phyloP scores from a whole-genome alignment of 768 basidiomycete species.

The Tulasnella sp. region DNA sequence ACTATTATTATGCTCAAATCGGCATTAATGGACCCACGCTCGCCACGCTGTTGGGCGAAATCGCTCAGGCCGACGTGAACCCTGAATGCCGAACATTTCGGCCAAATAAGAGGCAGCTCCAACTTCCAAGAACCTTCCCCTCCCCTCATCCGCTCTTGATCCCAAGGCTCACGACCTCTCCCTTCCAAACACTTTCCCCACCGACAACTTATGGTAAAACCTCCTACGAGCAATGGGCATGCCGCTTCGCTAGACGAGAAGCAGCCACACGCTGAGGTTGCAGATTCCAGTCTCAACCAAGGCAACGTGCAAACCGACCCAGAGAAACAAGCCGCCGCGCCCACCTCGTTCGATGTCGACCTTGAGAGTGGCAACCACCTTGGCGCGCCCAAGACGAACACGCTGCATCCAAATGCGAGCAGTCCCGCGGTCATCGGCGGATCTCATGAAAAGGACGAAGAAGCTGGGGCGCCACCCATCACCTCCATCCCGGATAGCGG shows the following conservation, averaged over 20 bases:
- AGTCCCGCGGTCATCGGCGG: slow-evolving; percentile 19
- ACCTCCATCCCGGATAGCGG: neutral
- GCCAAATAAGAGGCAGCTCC: neutral
- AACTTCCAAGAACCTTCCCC: neutral
- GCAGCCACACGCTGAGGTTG: neutral
- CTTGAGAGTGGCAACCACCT: slow-evolving; percentile 14
- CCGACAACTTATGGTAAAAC: neutral
- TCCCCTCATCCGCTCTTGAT: neutral
- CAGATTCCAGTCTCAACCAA: neutral
- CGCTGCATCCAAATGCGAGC: slow-evolving; percentile 24
- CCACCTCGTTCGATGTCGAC: slow-evolving; percentile 12
- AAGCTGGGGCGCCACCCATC: neutral
- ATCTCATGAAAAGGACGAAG: neutral
- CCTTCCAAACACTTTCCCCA: neutral
- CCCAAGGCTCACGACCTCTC: neutral
- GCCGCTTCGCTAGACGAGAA: slow-evolving; percentile 7
- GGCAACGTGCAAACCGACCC: neutral
- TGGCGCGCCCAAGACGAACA: neutral
- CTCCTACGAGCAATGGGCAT: neutral
- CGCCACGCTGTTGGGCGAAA: neutral
- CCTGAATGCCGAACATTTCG: slow-evolving; percentile 9
- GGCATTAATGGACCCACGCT: neutral
- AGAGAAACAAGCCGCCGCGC: neutral
- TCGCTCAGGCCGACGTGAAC: neutral
- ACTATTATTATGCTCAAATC: neutral